Conservation (phyloP, 2,329 filamentous ascomycete species). For the Botrytis hyacinthi region DNA sequence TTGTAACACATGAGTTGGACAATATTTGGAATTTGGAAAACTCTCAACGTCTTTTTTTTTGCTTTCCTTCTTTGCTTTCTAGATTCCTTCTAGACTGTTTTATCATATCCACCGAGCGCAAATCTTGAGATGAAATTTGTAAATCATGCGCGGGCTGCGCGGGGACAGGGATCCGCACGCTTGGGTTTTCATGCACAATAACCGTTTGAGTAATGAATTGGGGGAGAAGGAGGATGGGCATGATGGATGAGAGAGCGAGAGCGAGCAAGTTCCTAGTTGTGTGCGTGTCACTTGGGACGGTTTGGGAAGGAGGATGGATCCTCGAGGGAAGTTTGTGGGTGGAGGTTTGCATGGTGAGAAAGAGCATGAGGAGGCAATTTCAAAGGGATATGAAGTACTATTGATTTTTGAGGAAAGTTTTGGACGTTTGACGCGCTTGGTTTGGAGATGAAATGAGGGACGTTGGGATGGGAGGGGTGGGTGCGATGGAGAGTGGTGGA, state of each 20-base stretch:
- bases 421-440: background rate
- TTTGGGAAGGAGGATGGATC: background rate
- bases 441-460: constrained; percentile 1
- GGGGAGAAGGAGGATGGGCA: background rate
- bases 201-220: too few species aligned
- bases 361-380: constrained; percentile 18
- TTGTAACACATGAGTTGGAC: background rate
- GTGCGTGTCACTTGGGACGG: background rate
- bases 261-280: constrained; percentile 4
- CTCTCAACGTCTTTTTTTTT: too few species aligned
- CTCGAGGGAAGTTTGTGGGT: background rate
- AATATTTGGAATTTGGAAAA: background rate
- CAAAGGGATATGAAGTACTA: background rate
- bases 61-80: background rate
- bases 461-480: background rate
- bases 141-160: constrained; percentile 9
- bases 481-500: background rate
- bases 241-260: background rate
- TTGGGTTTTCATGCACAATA: constrained; percentile 14
- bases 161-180: constrained; percentile 5
- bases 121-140: constrained; percentile 7
- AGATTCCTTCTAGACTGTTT: constrained; percentile 8
- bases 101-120: background rate
- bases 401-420: background rate
- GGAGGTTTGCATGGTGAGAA: background rate